These are phyloP conservation scores for Mucor mucedo DNA, from an alignment of 371 early-diverging fungal genomes.

Conservation along the genomic window DNA sequence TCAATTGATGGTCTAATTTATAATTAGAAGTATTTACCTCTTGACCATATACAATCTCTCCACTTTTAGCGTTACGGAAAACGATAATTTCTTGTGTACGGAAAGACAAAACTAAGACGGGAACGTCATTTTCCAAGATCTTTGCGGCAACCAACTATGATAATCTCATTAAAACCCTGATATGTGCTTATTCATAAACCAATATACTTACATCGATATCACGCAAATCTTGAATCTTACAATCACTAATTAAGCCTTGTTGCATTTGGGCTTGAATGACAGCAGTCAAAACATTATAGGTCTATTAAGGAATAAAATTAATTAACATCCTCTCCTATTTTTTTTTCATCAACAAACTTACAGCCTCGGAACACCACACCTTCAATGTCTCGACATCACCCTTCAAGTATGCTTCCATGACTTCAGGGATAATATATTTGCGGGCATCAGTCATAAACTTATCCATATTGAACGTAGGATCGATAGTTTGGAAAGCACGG, in stretches of 20 bases:
- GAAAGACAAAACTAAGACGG: constrained; percentile 89
- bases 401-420: constrained; percentile 93
- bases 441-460: constrained; percentile 88
- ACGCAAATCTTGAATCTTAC: constrained; percentile 92
- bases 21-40: constrained; percentile 54
- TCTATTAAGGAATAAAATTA: constrained; percentile 44
- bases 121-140: constrained; percentile 90
- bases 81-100: constrained; percentile 92
- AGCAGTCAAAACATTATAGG: constrained; percentile 87
- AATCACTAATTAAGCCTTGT: constrained; percentile 90
- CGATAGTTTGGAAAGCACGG: constrained; percentile 80
- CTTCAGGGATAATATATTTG: constrained; percentile 93
- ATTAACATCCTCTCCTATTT: neutral
- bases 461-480: constrained; percentile 88
- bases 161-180: neutral
- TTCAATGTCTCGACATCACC: constrained; percentile 84
- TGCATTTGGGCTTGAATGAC: constrained; percentile 84
- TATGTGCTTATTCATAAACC: neutral
- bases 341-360: constrained; percentile 32
- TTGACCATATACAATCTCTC: constrained; percentile 85
- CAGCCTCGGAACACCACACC: constrained; percentile 93
- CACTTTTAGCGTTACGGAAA: constrained; percentile 86
- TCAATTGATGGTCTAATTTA: neutral
- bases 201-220: constrained; percentile 73
- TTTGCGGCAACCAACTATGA: constrained; percentile 76